phyloP scores from a whole-genome alignment of 1,284 basidiomycete genomes.

The Ganoderma multipileum region DNA sequence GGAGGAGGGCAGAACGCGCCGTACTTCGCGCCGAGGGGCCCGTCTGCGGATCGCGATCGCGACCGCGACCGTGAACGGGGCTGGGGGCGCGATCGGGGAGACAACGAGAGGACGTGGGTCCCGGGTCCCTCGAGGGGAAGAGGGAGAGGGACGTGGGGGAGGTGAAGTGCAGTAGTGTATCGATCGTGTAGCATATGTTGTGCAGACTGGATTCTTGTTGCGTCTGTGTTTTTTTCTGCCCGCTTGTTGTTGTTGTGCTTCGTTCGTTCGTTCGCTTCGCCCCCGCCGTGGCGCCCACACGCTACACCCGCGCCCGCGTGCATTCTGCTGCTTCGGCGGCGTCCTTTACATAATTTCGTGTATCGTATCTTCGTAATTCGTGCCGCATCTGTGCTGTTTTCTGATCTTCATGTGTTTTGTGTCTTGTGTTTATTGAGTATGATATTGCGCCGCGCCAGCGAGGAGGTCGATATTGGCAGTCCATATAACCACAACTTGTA shows the following conservation, averaged over 20 bases:
- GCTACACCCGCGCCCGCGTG: not conserved
- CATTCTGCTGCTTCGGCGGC: not conserved
- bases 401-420: not conserved
- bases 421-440: conserved; percentile 15
- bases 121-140: conserved; percentile 28
- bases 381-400: conserved; percentile 1
- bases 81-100: conserved; percentile 29
- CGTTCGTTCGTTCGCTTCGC: not conserved
- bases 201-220: not conserved
- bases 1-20: conserved; percentile 28
- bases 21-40: conserved; percentile 44
- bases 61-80: conserved; percentile 23
- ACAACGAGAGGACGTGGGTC: conserved; percentile 26
- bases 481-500: not conserved
- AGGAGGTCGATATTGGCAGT: not conserved
- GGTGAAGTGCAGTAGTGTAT: conserved; percentile 12
- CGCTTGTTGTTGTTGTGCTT: not conserved
- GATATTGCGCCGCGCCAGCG: not conserved
- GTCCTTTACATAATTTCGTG: not conserved
- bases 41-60: conserved; percentile 49
- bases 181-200: conserved; percentile 5
- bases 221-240: not conserved
- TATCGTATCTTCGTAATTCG: no score
- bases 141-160: conserved; percentile 23
- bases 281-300: not conserved